Evolutionary conservation across 148 eudicot genomes (phyloP).

Genomic region (Vaccinium myrtillus): DNA sequence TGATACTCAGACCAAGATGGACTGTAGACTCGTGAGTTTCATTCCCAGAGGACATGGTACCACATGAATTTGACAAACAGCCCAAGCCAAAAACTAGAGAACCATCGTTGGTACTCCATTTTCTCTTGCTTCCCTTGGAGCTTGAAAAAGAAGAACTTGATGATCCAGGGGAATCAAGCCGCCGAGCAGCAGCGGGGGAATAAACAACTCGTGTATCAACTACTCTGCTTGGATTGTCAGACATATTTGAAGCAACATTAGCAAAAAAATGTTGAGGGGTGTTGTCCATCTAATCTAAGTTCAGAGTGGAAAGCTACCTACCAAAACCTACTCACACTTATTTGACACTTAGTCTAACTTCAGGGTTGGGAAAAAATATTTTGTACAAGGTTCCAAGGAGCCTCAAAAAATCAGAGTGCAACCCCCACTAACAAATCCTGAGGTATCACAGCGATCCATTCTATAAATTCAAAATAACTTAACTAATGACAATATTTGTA

Average conservation of each 20-base stretch:
- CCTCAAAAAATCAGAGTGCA: slow-evolving; percentile 21
- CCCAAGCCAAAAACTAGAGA: slow-evolving; percentile 42
- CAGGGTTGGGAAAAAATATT: neutral
- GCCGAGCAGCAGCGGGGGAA: slow-evolving; percentile 19
- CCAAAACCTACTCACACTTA: slow-evolving; percentile 5
- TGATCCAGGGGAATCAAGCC: slow-evolving; percentile 21
- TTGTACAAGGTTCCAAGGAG: neutral
- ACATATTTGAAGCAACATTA: slow-evolving; percentile 10
- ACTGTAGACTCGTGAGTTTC: slow-evolving; percentile 34
- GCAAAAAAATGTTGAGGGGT: slow-evolving; percentile 10
- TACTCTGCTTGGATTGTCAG: slow-evolving; percentile 15
- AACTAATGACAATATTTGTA: slow-evolving; percentile 5
- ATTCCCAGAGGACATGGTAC: slow-evolving; percentile 26
- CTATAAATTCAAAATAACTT: neutral
- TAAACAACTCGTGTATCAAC: slow-evolving; percentile 22
- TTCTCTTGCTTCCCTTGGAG: slow-evolving; percentile 36
- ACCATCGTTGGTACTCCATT: slow-evolving; percentile 21
- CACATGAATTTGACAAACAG: slow-evolving; percentile 27
- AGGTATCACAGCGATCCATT: slow-evolving; percentile 79
- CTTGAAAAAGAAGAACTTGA: slow-evolving; percentile 22
- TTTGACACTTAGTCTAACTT: slow-evolving; percentile 5
- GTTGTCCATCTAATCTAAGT: slow-evolving; percentile 28
- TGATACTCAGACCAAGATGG: slow-evolving; percentile 38
- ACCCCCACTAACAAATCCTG: slow-evolving; percentile 78
- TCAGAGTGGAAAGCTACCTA: neutral